phyloP scores from a whole-genome alignment of 208 protist genomes.

The Leishmania lainsoni region DNA sequence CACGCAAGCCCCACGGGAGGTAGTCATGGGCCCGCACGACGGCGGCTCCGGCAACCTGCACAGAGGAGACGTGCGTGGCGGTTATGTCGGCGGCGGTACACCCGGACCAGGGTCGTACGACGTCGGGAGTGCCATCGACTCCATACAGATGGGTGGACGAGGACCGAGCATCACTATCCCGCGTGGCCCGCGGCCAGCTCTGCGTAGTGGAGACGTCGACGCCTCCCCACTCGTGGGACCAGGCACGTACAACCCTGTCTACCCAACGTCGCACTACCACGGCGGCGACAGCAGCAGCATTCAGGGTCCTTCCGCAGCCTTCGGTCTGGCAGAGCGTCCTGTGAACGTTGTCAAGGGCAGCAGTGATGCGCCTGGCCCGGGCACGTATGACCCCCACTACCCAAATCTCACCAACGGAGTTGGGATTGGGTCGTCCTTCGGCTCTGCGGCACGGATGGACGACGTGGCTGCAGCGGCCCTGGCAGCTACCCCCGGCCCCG shows the following conservation, averaged over 20 bases:
- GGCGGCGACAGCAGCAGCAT: not conserved
- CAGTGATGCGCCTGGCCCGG: conserved; percentile 20
- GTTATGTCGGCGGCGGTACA: not conserved
- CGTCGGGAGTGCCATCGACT: not conserved
- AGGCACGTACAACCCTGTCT: conserved; percentile 22
- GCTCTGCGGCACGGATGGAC: conserved; percentile 7
- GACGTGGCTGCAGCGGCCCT: not conserved
- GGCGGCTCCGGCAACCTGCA: not conserved
- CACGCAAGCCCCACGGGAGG: conserved; percentile 19
- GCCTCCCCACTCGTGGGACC: conserved; percentile 28
- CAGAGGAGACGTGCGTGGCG: not conserved
- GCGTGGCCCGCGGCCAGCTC: conserved; percentile 19
- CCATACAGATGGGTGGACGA: not conserved
- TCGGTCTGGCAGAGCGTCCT: conserved; percentile 7
- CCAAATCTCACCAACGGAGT: not conserved
- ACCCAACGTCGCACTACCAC: not conserved
- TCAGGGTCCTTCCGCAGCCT: not conserved
- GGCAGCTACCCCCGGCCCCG: conserved; percentile 20
- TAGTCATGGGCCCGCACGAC: not conserved
- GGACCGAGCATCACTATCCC: conserved; percentile 26
- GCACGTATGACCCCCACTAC: conserved; percentile 17
- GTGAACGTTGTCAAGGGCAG: conserved; percentile 2
- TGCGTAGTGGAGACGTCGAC: conserved; percentile 25
- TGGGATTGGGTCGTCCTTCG: conserved; percentile 2
- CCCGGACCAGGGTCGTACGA: conserved; percentile 38